A percentile compares a stretch with the other conserved stretches of the same genome.
Evolutionary conservation across 495 filamentous ascomycete genomes (phyloP).

Genomic region (Neurospora pannonica): DNA sequence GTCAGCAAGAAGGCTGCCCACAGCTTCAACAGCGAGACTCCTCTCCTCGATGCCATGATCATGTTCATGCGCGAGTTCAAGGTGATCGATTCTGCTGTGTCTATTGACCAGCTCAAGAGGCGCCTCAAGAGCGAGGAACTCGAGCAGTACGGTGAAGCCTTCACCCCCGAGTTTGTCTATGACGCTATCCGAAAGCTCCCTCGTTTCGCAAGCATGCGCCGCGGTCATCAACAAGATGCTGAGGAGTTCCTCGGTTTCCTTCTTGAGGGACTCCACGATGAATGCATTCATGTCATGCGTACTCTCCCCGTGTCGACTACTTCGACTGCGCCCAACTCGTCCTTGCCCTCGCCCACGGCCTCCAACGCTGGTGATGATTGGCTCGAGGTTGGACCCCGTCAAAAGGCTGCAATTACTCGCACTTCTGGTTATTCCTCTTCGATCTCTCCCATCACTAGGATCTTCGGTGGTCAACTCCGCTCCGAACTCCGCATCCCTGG

Average conservation of each 20-base stretch:
- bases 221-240: slow-evolving; percentile 95
- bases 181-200: slow-evolving; percentile 79
- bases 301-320: slow-evolving; percentile 32
- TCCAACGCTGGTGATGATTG: slow-evolving; percentile 52
- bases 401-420: slow-evolving; percentile 76
- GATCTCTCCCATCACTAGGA: slow-evolving; percentile 81
- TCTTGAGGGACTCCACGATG: slow-evolving; percentile 85
- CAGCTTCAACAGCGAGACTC: slow-evolving; percentile 91
- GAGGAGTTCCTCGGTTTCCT: slow-evolving; percentile 96
- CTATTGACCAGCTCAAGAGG: slow-evolving; percentile 61
- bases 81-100: slow-evolving; percentile 66
- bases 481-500: slow-evolving; percentile 85
- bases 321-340: slow-evolving; percentile 31
- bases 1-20: slow-evolving; percentile 72
- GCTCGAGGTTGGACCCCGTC: slow-evolving; percentile 90
- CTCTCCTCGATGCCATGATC: slow-evolving; percentile 89
- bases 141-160: slow-evolving; percentile 83
- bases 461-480: slow-evolving; percentile 86
- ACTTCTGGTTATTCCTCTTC: slow-evolving; percentile 66
- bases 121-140: slow-evolving; percentile 72
- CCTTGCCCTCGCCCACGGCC: slow-evolving; percentile 23
- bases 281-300: slow-evolving; percentile 71
- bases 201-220: slow-evolving; percentile 85
- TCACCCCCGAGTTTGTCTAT: slow-evolving; percentile 92
- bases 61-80: slow-evolving; percentile 94